Conservation (phyloP, 306 rosid genomes). For the Vicia sativa region DNA sequence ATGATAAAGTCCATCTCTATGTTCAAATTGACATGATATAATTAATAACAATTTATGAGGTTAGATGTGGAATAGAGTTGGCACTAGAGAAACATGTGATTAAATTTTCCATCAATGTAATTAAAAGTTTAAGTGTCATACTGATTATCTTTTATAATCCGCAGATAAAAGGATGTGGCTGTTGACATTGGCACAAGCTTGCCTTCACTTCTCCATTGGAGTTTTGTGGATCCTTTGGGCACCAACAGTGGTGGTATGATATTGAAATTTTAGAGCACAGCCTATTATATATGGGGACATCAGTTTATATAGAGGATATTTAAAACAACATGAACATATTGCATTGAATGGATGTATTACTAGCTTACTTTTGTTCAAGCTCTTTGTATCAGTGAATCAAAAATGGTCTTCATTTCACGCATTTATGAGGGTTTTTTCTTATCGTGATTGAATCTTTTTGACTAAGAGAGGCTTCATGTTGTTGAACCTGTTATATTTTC, state of each 20-base stretch:
- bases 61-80: conserved; percentile 28
- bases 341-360: conserved; percentile 15
- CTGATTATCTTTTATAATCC: conserved; percentile 43
- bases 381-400: conserved; percentile 30
- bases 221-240: conserved; percentile 95
- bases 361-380: conserved; percentile 25
- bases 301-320: conserved; percentile 13
- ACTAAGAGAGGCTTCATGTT: conserved; percentile 27
- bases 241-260: conserved; percentile 94
- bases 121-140: conserved; percentile 31
- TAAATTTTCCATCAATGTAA: conserved; percentile 21
- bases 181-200: conserved; percentile 89
- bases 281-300: conserved; percentile 24
- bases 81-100: conserved; percentile 12
- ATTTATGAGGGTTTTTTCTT: conserved; percentile 18
- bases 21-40: conserved; percentile 18
- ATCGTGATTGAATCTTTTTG: not conserved
- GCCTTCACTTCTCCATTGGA: conserved; percentile 80
- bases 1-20: conserved; percentile 26
- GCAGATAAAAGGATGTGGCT: conserved; percentile 97
- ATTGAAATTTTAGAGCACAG: conserved; percentile 13
- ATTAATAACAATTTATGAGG: conserved; percentile 1
- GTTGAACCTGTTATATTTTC: conserved; percentile 26
- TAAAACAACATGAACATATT: conserved; percentile 22
- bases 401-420: conserved; percentile 20